Evolutionary conservation across 2,329 filamentous ascomycete species (phyloP), one percentile per base, ranked within the genome.

Genomic region (Colletotrichum scovillei): DNA sequence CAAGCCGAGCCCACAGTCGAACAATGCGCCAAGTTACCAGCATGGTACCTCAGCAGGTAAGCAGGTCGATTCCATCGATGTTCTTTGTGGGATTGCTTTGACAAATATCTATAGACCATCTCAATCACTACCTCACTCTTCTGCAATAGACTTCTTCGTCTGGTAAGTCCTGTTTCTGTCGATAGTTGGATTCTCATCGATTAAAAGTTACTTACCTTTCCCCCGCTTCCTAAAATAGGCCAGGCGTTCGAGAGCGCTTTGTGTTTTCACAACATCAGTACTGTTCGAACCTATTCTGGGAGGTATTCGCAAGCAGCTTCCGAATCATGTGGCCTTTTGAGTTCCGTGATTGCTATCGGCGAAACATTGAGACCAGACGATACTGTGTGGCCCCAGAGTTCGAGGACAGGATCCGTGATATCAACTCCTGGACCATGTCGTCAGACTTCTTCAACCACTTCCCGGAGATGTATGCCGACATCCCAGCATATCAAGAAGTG

Each of bases 141-240:
- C 78, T 9, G 78, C 78, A 0, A 79, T 79, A 11, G 78, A 80
- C 67, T 80, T 78, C 49, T 79, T 80, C 4, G 78, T 78, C n/a
- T 79, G 78, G 78, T 79, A 75, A 11, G 76, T 64, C 0, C 2
- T 9, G 75, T 62, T 0, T 4, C 4, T 11, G 22, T 4, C n/a
- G 9, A 32, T 26, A 35, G 26, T 16, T 53, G 35, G 7, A 28
- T n/a, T 57, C 58, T 3, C 49, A 52, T 32, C n/a, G 28, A 58
- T 19, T 4, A 49, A 4, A 22, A 12, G 32, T 38, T 32, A 49
- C n/a, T 53, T 52, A 55, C 32, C 42, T 22, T 60, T 42, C 11
- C 52, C n/a, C 14, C 46, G 24, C 26, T 28, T 57, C 26, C 5
- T 19, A 14, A 12, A 3, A 9, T 9, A 80, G 79, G 79, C 78